These are phyloP conservation scores for Monosporascus sp. DNA, from an alignment of 2,329 filamentous ascomycete genomes.

Conservation along the genomic window DNA sequence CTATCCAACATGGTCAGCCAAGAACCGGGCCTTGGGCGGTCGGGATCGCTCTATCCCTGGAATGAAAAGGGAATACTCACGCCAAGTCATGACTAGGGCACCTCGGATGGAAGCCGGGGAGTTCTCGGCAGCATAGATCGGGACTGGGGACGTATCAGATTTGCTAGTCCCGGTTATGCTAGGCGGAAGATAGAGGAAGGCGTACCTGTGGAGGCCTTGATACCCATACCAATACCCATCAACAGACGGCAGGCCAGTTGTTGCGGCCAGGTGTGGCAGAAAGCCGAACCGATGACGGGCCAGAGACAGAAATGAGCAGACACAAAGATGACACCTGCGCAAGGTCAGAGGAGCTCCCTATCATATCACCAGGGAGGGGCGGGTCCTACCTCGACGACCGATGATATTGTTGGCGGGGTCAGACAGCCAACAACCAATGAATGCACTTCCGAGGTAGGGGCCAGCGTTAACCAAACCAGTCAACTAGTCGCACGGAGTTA, in stretches of 20 bases:
- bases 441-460: slow-evolving; percentile 41
- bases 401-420: slow-evolving; percentile 58
- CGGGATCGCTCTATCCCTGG: background rate
- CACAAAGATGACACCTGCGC: slow-evolving; percentile 67
- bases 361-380: background rate
- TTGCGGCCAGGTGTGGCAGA: slow-evolving; percentile 67
- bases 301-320: slow-evolving; percentile 69
- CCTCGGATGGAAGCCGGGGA: slow-evolving; percentile 66
- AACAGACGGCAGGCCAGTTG: slow-evolving; percentile 67
- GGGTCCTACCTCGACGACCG: slow-evolving; percentile 43
- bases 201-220: slow-evolving; percentile 59
- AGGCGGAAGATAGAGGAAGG: slow-evolving; percentile 1
- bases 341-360: slow-evolving; percentile 36
- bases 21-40: background rate
- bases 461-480: slow-evolving; percentile 54
- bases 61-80: slow-evolving; percentile 10
- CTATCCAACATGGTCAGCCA: background rate
- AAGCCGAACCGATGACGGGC: slow-evolving; percentile 65
- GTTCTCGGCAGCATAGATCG: slow-evolving; percentile 72
- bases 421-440: slow-evolving; percentile 52
- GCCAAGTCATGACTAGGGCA: slow-evolving; percentile 79
- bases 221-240: slow-evolving; percentile 73
- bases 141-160: slow-evolving; percentile 38
- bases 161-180: background rate
- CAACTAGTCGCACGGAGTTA: slow-evolving; percentile 30